Base-by-base conservation (phyloP, 306 rosid genomes). In the Abrus pulchellus region DNA sequence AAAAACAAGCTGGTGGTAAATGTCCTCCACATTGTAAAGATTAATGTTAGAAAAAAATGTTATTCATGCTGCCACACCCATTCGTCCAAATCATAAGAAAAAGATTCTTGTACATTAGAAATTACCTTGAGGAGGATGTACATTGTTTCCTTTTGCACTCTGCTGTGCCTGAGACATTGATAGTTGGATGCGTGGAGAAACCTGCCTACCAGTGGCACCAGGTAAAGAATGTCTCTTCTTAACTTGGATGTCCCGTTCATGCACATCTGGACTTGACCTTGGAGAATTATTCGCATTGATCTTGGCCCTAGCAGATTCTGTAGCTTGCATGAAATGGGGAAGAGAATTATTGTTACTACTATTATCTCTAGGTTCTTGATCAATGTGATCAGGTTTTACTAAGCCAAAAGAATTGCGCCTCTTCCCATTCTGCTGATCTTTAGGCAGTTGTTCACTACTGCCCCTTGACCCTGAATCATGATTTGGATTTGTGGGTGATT, bases 231-330 rank as follows among this genome's bases (percentile, higher is more conserved):
- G 97, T 81, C 99, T 86, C 92, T 96, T 96, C 90, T 90, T 96
- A 57, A 83, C 27, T 72, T 82, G 82, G 4, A 65, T 12, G 28
- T 93, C 99, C 56, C 79, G 82, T n/a, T 95, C 98, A 61, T 93
- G 91, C 78, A 89, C 66, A 85, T 96, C 98, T 74, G 98, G 98
- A 85, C 98, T 96, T 54, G 99, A 93, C 84, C 92, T 88, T 54
- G 99, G 97, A 59, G 99, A 90, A 69, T 71, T 88, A 57, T 81
- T 89, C 27, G 94, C 90, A 57, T 76, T 86, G 13, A 89, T 33
- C 90, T 96, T 96, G 83, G 99, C 99, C 91, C 85, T 92, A 38
- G 98, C 99, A 40, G 98, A 96, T 86, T 96, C 88, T 13, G 99
- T 96, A 50, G 93, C 98, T 86, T 92, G 98, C 99, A 96, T 96